Percentiles rank a stretch among this genome's conserved stretches.
These are phyloP conservation scores for Chiua virens DNA, from an alignment of 768 basidiomycete species.

Conservation along the genomic window DNA sequence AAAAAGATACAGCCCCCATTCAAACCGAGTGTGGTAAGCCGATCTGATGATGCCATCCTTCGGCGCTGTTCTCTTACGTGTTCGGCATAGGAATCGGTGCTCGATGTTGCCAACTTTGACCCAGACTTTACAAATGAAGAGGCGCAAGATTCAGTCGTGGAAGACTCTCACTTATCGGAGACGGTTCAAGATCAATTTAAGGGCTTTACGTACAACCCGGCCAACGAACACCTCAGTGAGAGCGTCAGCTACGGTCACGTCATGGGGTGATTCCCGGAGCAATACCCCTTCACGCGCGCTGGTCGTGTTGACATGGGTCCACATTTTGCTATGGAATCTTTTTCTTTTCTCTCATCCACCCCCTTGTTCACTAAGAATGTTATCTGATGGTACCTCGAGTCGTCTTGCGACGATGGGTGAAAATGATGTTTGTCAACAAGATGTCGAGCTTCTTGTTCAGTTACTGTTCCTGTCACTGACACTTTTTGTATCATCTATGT, in stretches of 20 bases:
- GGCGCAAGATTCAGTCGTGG: slow-evolving; percentile 93
- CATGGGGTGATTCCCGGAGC: slow-evolving; percentile 27
- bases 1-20: slow-evolving; percentile 98
- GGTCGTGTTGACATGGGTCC: slow-evolving; percentile 13
- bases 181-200: slow-evolving; percentile 97
- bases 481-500: slow-evolving; percentile 8
- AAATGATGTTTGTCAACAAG: not conserved
- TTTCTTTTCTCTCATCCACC: not conserved
- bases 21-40: slow-evolving; percentile 90
- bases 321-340: slow-evolving; percentile 1
- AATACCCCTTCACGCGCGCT: slow-evolving; percentile 13
- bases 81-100: slow-evolving; percentile 70
- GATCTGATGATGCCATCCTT: not conserved
- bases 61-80: slow-evolving; percentile 1
- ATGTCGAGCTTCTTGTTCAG: not conserved
- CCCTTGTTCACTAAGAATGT: not conserved
- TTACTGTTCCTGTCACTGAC: slow-evolving; percentile 1
- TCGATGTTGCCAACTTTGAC: slow-evolving; percentile 97
- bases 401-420: not conserved
- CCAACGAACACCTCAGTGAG: slow-evolving; percentile 82
- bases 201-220: slow-evolving; percentile 87
- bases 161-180: slow-evolving; percentile 88
- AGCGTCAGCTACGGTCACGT: slow-evolving; percentile 63
- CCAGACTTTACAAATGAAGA: slow-evolving; percentile 96
- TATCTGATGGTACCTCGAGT: not conserved